Evolutionary conservation across 345 rosid genomes (phyloP).

Genomic region (Brassica rapa): DNA sequence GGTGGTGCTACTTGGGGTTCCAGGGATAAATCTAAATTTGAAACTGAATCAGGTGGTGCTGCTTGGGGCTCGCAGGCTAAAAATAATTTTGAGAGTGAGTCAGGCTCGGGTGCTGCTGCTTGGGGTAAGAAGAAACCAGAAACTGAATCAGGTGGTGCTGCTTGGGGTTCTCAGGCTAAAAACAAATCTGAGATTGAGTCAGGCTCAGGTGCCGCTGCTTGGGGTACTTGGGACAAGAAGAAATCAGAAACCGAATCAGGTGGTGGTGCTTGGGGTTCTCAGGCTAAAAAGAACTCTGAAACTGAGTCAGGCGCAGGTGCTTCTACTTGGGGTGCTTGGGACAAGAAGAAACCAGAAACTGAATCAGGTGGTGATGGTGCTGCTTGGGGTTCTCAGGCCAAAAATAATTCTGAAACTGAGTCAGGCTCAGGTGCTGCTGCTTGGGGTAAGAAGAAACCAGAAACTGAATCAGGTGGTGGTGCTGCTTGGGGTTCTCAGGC

Average conservation of each 20-base stretch:
- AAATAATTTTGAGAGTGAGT: not conserved
- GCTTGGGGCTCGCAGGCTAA: not conserved
- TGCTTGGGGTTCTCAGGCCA: not conserved
- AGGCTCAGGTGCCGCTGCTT: conserved; percentile 6
- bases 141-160: conserved; percentile 3
- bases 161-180: not conserved
- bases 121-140: conserved; percentile 38
- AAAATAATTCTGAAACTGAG: not conserved
- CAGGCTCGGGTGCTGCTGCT: conserved; percentile 12
- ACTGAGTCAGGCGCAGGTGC: conserved; percentile 9
- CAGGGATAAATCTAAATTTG: not conserved
- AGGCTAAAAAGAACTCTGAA: not conserved
- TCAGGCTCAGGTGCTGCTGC: conserved; percentile 1
- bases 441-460: not conserved
- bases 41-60: not conserved
- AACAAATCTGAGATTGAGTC: not conserved
- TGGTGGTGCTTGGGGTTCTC: not conserved
- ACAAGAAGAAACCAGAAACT: not conserved
- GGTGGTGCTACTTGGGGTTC: not conserved
- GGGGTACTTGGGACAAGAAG: conserved; percentile 12
- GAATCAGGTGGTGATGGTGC: not conserved
- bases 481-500: not conserved
- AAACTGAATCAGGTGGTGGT: not conserved
- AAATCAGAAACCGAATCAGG: not conserved
- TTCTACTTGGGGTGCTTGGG: conserved; percentile 8